Evolutionary conservation across 2,329 filamentous ascomycete genomes (phyloP), one percentile per base, ranked within the genome.

Genomic region (Hawksworthiomyces lignivorus): DNA sequence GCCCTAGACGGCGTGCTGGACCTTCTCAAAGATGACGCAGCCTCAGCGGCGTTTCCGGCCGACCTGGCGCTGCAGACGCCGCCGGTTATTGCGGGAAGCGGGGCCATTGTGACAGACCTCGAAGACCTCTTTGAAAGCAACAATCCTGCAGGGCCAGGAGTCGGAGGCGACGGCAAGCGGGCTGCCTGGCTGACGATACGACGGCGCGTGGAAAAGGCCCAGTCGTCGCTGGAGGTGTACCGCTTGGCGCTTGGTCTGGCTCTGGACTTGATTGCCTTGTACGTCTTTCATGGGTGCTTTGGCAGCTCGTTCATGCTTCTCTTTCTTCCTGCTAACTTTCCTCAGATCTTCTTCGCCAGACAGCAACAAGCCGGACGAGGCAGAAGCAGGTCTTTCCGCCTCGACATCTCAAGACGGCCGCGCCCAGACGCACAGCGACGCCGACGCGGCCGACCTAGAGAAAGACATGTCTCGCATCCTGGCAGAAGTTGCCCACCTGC

Each of bases 251-350:
- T 69, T 5, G 65, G 63, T 2, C 46, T 68, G 28, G 62, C 63
- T 4, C 54, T 67, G 7, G 65, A 69, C 34, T 49, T 69, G 7
- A 59, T 63, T 12, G 62, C 56, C 45, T 54, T 60, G 63, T 67
- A 22, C 11, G 35, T 35, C 12, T 14, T 24, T 22, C 10, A 7
- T 21, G 7, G 7, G 4, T 24, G 4, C 21, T 9, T 15, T 10
- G 10, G 31, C 28, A n/a, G 4, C 15, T 6, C 4, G 15, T 32
- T 32, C 4, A 4, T 19, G 5, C 5, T 32, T n/a, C n/a, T n/a
- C n/a, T n/a, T n/a, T n/a, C n/a, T 32, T 6, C 30, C 19, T 6
- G n/a, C 30, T 32, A 7, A 32, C n/a, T 17, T 8, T 19, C 30
- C 30, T 17, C n/a, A n/a, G n/a, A n/a, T n/a, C 24, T 12, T 26